Percentiles rank a stretch among this genome's conserved stretches.
Evolutionary conservation across 169 alveolate genomes (phyloP).

Genomic region (Theileria parva): DNA sequence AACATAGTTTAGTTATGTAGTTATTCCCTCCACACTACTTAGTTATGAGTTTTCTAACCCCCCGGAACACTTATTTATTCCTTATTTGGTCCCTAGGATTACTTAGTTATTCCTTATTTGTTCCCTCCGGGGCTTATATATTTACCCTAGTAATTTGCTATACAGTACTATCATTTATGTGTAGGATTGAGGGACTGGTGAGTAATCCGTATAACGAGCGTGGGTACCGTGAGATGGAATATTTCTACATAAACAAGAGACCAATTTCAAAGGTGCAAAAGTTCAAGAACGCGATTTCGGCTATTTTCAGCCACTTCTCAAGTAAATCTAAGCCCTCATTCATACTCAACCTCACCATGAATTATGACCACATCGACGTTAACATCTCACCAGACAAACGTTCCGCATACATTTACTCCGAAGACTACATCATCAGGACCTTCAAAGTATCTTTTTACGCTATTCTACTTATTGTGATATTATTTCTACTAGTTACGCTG

Average conservation of each 20-base stretch:
- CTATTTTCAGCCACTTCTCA: conserved; percentile 69
- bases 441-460: conserved; percentile 28
- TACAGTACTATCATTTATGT: neutral
- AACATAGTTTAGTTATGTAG: too few species aligned
- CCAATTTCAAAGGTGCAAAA: conserved; percentile 71
- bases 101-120: too few species aligned
- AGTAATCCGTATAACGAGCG: conserved; percentile 65
- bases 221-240: conserved; percentile 67
- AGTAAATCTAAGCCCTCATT: conserved; percentile 68
- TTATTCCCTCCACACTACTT: neutral
- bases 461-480: too few species aligned
- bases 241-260: conserved; percentile 69
- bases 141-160: neutral
- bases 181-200: conserved; percentile 41
- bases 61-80: too few species aligned
- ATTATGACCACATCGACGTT: conserved; percentile 65
- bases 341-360: conserved; percentile 64
- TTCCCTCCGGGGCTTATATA: neutral
- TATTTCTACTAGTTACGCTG: too few species aligned
- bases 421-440: conserved; percentile 51
- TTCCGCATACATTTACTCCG: conserved; percentile 64
- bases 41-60: too few species aligned
- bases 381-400: conserved; percentile 78
- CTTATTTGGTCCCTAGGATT: too few species aligned
- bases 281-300: conserved; percentile 62